Evolutionary conservation across 257 asterid genomes (phyloP), one percentile per base, ranked within the genome.

Genomic region (Datura wrightii): DNA sequence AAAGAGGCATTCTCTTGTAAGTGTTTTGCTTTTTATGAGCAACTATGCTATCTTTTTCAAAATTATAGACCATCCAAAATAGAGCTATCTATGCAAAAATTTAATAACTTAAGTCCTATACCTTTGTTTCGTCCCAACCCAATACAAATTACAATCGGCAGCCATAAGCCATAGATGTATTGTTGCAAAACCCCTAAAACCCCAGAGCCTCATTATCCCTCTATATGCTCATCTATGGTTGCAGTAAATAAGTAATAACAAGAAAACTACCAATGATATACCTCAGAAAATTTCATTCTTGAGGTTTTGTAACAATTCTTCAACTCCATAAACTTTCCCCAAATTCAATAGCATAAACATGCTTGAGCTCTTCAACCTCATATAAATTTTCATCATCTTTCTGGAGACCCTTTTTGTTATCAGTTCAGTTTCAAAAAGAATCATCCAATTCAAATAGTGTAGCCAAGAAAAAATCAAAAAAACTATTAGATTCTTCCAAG

Each of bases 391-490:
- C 85, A 63, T 82, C 89, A 70, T 82, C 85, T 82, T 62, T 44
- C 39, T 11, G 31, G 59, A 89, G 92, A 67, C 88, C 89, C 80
- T 87, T 89, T 74, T 91, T 93, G 0, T 16, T 85, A 63, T 85
- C 87, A 14, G 53, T 91, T 83, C 89, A 67, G 14, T 82, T n/a
- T n/a, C n/a, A 66, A 41, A 78, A 31, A 53, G 70, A 50, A 31
- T n/a, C n/a, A n/a, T n/a, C n/a, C n/a, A n/a, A n/a, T n/a, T n/a
- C n/a, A n/a, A n/a, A n/a, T n/a, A n/a, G n/a, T n/a, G n/a, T n/a
- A n/a, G n/a, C n/a, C n/a, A n/a, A n/a, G n/a, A n/a, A n/a, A n/a
- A n/a, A n/a, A n/a, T n/a, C n/a, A n/a, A n/a, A n/a, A n/a, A n/a
- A n/a, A n/a, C n/a, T n/a, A n/a, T n/a, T n/a, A n/a, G n/a, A n/a